phyloP scores from a whole-genome alignment of 352 stramenopile species.

The Phytophthora citrophthora region DNA sequence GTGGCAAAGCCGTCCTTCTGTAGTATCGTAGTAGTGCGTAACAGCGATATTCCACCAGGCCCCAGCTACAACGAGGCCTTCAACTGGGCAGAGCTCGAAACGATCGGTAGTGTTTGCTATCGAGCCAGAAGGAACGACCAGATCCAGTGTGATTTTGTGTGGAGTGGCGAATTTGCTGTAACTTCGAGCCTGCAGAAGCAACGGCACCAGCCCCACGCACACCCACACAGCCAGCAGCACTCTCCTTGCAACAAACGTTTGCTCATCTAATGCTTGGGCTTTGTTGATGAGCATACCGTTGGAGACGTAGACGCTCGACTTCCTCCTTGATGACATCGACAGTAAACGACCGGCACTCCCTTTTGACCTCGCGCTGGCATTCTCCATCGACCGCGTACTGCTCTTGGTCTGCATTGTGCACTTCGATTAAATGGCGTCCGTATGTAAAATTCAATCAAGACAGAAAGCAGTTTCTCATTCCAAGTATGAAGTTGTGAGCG shows the following conservation, averaged over 20 bases:
- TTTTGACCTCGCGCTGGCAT: background rate
- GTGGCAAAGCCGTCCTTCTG: background rate
- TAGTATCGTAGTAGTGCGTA: slow-evolving; percentile 2
- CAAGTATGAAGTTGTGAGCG: too few species aligned
- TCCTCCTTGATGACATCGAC: background rate
- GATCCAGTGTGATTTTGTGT: slow-evolving; percentile 9
- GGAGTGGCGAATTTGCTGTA: slow-evolving; percentile 16
- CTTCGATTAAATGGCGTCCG: too few species aligned
- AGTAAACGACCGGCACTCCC: background rate
- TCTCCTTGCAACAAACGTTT: background rate
- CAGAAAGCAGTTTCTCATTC: too few species aligned
- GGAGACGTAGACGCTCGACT: background rate
- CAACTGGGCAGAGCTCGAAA: background rate
- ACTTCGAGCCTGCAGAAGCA: slow-evolving; percentile 13
- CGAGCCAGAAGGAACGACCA: too few species aligned
- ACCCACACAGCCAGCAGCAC: slow-evolving; percentile 13
- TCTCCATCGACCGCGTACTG: background rate
- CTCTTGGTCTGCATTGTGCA: background rate
- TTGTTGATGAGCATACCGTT: background rate
- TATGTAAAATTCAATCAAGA: too few species aligned
- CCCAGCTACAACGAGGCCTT: slow-evolving; percentile 6
- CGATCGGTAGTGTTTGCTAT: too few species aligned
- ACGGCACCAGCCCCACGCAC: slow-evolving; percentile 4
- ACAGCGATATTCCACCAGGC: slow-evolving; percentile 9
- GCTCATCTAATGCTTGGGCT: background rate